Evolutionary conservation across 495 filamentous ascomycete species (phyloP), one percentile per base, ranked within the genome.

Genomic region (Penicillium turbatum): DNA sequence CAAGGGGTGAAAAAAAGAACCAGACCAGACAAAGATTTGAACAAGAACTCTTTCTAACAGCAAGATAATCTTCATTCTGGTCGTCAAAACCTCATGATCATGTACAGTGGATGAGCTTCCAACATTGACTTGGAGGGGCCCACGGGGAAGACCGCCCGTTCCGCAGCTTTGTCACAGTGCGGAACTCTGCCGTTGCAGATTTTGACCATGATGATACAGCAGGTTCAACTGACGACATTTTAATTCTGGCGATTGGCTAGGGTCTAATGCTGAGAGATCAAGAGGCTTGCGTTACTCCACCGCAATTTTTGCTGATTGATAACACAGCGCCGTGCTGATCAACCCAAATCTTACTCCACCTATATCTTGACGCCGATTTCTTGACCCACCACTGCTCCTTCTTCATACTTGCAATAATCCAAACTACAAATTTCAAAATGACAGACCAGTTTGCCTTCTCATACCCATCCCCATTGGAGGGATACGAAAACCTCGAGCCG

Each of bases 381-480:
- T 27, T 34, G 24, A 27, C 17, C 8, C 17, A 46, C 29, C 6
- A 2, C 44, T 47, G 15, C n/a, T 19, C 19, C 41, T 6, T 41
- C 3, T 12, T 34, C 29, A 21, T 34, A 3, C 5, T 10, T 17
- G 6, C 49, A 35, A 43, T 15, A 15, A n/a, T 2, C 7, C 13
- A 13, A 29, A 49, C 17, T n/a, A 30, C 3, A 36, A 44, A 30
- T 15, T 36, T 29, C 52, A 55, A 26, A 11, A 73, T 73, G 72
- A 69, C 71, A 9, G 68, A 73, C 31, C 63, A 66, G 55, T 75
- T 65, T 36, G 61, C 66, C 42, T 71, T 59, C 44, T 53, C 59
- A 11, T 89, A 85, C 64, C 78, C 86, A 3, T 90, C 83, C 3
- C 88, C 87, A 0, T 66, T 90, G 2, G 75, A 73, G 50, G 86